Conservation (phyloP, 176 grass and related monocot genomes). For the Saccharum officinarum region DNA sequence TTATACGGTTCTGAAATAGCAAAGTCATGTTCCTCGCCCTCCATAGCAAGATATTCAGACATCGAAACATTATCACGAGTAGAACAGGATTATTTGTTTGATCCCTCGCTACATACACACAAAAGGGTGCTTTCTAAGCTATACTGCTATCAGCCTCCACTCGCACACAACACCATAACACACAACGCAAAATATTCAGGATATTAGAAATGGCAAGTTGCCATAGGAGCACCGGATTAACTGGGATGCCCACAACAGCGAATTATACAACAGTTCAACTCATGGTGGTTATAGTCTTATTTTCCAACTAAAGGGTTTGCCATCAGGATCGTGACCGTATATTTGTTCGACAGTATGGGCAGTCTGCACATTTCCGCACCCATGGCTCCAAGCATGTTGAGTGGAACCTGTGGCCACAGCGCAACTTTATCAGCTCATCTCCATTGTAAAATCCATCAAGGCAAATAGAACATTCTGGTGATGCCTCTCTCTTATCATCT, state of each 20-base stretch:
- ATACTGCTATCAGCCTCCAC: background rate
- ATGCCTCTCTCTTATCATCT: slow-evolving; percentile 45
- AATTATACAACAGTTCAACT: slow-evolving; percentile 14
- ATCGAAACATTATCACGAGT: background rate
- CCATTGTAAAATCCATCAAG: slow-evolving; percentile 67
- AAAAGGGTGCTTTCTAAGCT: background rate
- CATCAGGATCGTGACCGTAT: slow-evolving; percentile 43
- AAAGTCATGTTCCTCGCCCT: background rate
- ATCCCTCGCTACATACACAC: background rate
- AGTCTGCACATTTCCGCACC: slow-evolving; percentile 76
- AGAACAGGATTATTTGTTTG: background rate
- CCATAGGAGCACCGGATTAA: background rate
- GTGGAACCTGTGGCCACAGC: slow-evolving; percentile 83
- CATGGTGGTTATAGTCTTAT: slow-evolving; percentile 24
- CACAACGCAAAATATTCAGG: slow-evolving; percentile 11
- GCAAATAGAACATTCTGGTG: slow-evolving; percentile 84
- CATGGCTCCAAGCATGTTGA: slow-evolving; percentile 77
- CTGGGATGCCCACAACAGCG: background rate
- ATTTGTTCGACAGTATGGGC: slow-evolving; percentile 81
- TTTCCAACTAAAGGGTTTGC: background rate
- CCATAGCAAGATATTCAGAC: background rate
- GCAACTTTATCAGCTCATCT: slow-evolving; percentile 60
- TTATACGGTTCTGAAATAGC: background rate
- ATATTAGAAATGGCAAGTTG: background rate
- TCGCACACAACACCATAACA: background rate